Conservation (phyloP, 2,329 filamentous ascomycete species). For the Gliomastix tumulicola region DNA sequence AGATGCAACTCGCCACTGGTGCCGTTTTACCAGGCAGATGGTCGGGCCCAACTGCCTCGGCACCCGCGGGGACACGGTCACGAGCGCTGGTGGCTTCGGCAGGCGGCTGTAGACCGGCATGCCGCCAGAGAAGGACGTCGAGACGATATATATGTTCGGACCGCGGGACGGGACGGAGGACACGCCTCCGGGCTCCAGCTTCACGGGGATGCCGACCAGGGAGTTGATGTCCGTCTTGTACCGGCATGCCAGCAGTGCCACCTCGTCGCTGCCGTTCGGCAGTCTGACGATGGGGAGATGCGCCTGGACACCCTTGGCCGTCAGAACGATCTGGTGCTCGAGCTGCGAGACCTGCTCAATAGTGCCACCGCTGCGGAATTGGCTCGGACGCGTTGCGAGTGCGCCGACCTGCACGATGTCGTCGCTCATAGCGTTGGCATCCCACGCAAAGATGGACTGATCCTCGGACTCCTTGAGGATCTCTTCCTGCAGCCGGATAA, state of each 20-base stretch:
- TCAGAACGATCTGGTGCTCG: background rate
- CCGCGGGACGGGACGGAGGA: no score
- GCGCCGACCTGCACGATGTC: no score
- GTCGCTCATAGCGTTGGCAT: no score
- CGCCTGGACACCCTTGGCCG: background rate
- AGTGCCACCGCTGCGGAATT: background rate
- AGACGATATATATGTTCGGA: no score
- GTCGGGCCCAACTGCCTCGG: no score
- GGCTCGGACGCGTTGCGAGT: background rate
- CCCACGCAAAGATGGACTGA: conserved; percentile 17
- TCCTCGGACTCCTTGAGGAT: conserved; percentile 18
- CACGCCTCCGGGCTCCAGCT: no score
- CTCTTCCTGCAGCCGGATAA: conserved; percentile 18
- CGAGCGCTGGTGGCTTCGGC: no score
- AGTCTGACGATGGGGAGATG: background rate
- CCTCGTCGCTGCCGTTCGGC: background rate
- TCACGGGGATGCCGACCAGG: background rate
- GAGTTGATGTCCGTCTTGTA: background rate
- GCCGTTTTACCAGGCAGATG: no score
- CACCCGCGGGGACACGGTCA: no score
- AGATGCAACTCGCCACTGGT: no score
- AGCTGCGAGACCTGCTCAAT: background rate
- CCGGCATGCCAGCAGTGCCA: background rate
- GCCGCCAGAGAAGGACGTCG: no score
- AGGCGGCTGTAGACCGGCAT: no score